Conservation (phyloP, 1,284 basidiomycete species). For the Pseudozyma sp. region DNA sequence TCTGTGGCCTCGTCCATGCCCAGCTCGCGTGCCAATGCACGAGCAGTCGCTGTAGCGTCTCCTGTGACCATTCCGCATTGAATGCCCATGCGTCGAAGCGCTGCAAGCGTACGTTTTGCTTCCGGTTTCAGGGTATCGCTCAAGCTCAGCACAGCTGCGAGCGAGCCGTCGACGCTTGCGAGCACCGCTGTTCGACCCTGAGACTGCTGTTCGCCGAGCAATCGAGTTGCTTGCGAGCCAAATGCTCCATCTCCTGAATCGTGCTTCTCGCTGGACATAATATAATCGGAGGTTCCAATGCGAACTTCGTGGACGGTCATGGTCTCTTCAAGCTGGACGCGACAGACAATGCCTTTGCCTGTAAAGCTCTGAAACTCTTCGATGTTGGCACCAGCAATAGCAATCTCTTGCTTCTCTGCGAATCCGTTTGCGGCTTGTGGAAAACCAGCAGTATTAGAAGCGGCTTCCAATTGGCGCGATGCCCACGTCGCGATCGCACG, state of each 20-base stretch:
- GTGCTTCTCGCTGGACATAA: constrained; percentile 20
- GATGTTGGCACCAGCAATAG: constrained; percentile 71
- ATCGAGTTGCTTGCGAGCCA: constrained; percentile 11
- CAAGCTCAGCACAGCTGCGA: constrained; percentile 54
- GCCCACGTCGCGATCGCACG: constrained; percentile 86
- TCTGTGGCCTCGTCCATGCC: constrained; percentile 54
- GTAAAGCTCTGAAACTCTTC: constrained; percentile 83
- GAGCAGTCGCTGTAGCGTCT: constrained; percentile 59
- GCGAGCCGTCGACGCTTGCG: constrained; percentile 57
- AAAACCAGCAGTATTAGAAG: background rate
- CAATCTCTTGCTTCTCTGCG: constrained; percentile 5
- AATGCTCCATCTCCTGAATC: constrained; percentile 20
- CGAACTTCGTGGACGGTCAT: constrained; percentile 51
- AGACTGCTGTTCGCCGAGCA: constrained; percentile 48
- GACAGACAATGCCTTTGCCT: constrained; percentile 81
- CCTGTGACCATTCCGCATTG: constrained; percentile 65
- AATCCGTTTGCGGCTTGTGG: background rate
- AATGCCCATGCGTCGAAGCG: constrained; percentile 61
- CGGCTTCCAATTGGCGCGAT: constrained; percentile 73
- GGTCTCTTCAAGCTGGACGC: constrained; percentile 46
- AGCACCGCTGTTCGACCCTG: constrained; percentile 62
- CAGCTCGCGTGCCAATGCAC: constrained; percentile 57
- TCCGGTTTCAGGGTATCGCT: constrained; percentile 65
- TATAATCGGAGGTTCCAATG: constrained; percentile 57
- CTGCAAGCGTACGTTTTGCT: constrained; percentile 52